phyloP scores from a whole-genome alignment of 495 filamentous ascomycete genomes.

The Sordaria brevicollis region DNA sequence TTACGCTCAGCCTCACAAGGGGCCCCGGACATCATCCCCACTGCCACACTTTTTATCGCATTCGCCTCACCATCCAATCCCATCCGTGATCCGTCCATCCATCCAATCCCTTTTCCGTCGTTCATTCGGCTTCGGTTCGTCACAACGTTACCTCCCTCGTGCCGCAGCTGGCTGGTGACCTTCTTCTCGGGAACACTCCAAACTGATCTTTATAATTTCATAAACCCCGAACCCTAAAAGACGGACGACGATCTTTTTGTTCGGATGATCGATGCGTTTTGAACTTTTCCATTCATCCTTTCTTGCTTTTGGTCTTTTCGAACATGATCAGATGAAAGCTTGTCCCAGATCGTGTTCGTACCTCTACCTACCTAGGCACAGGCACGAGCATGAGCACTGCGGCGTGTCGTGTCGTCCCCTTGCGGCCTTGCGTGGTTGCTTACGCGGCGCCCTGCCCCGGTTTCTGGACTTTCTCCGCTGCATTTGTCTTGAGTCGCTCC shows the following conservation, averaged over 20 bases:
- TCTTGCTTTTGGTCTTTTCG: neutral
- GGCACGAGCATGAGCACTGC: neutral
- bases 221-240: neutral
- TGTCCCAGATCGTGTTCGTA: neutral
- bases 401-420: neutral
- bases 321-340: neutral
- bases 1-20: neutral
- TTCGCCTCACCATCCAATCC: neutral
- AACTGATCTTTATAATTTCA: neutral
- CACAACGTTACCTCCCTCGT: neutral
- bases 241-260: neutral
- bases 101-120: neutral
- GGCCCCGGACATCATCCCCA: neutral
- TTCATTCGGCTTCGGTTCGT: no score
- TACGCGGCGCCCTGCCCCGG: neutral
- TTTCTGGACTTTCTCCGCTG: neutral
- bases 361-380: neutral
- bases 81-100: no score
- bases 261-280: neutral
- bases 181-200: neutral
- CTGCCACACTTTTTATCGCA: neutral
- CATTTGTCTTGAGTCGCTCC: neutral
- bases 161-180: neutral
- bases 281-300: neutral
- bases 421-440: no score